Conservation (phyloP, 228 moss, liverwort and hornwort species). For the Sphagnum fallax region DNA sequence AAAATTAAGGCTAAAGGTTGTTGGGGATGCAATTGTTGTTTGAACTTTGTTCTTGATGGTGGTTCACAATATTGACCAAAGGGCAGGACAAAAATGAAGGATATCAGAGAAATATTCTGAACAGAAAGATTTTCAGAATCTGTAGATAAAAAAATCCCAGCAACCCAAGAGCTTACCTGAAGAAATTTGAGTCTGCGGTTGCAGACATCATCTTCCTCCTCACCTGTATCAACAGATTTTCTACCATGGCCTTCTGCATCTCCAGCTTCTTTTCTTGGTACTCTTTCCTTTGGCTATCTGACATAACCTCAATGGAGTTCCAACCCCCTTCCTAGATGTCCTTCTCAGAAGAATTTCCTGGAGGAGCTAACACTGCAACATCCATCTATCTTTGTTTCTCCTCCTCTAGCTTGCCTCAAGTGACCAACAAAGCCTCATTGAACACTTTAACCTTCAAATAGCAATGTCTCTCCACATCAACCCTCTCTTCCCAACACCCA, state of each 20-base stretch:
- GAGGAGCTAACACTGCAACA: slow-evolving; percentile 32
- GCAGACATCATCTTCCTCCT: slow-evolving; percentile 75
- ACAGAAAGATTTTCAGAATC: too few species aligned
- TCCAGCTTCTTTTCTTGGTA: slow-evolving; percentile 98
- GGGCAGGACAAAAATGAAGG: too few species aligned
- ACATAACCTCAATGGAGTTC: slow-evolving; percentile 47
- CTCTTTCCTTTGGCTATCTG: slow-evolving; percentile 71
- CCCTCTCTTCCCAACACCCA: slow-evolving; percentile 7
- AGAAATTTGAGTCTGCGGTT: slow-evolving; percentile 75
- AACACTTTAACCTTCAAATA: slow-evolving; percentile 75
- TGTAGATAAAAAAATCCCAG: too few species aligned
- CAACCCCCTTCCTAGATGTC: slow-evolving; percentile 67
- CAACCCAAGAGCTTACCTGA: slow-evolving; percentile 17
- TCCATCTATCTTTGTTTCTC: slow-evolving; percentile 84
- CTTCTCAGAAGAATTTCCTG: slow-evolving; percentile 52
- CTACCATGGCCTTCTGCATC: slow-evolving; percentile 99
- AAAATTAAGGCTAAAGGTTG: too few species aligned
- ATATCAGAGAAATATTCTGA: too few species aligned
- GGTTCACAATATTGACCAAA: too few species aligned
- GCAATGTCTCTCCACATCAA: slow-evolving; percentile 59
- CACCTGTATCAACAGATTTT: slow-evolving; percentile 89
- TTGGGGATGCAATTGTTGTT: too few species aligned
- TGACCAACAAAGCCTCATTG: slow-evolving; percentile 59
- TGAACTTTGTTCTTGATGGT: too few species aligned
- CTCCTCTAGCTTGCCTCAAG: slow-evolving; percentile 82